Evolutionary conservation across 306 rosid species (phyloP).

Genomic region (Myrica gale): DNA sequence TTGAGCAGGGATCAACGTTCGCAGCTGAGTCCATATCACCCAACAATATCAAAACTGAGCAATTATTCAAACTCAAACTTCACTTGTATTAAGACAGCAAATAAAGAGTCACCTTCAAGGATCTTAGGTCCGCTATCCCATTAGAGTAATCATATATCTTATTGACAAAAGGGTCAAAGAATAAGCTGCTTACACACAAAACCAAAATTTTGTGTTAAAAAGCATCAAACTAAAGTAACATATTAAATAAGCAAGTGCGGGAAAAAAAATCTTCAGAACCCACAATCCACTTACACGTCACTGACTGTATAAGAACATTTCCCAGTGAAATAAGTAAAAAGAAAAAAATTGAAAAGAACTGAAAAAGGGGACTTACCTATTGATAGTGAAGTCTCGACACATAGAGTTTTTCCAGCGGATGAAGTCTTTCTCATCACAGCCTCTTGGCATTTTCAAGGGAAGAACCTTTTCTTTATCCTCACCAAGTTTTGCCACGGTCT

Average conservation of each 20-base stretch:
- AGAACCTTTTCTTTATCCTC: slow-evolving; percentile 24
- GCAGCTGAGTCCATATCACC: slow-evolving; percentile 39
- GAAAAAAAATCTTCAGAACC: neutral
- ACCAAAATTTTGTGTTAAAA: slow-evolving; percentile 28
- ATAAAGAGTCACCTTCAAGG: slow-evolving; percentile 39
- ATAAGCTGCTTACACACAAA: slow-evolving; percentile 66
- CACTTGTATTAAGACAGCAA: slow-evolving; percentile 4
- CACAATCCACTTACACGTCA: neutral
- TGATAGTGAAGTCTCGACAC: slow-evolving; percentile 80
- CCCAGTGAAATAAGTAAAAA: neutral
- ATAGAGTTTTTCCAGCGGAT: slow-evolving; percentile 62
- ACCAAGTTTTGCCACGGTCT: slow-evolving; percentile 48
- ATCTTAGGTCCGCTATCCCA: slow-evolving; percentile 47
- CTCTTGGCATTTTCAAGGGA: slow-evolving; percentile 41
- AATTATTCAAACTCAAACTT: slow-evolving; percentile 12
- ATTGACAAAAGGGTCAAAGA: slow-evolving; percentile 68
- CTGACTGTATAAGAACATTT: neutral
- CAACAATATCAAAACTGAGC: slow-evolving; percentile 21
- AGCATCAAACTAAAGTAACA: neutral
- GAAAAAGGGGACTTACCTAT: slow-evolving; percentile 42
- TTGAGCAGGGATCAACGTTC: slow-evolving; percentile 63
- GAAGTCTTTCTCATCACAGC: slow-evolving; percentile 45
- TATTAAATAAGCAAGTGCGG: neutral
- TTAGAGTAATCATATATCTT: slow-evolving; percentile 44
- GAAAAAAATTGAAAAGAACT: neutral